Base-by-base conservation (phyloP, 352 stramenopile genomes). In the Peronospora destructor region DNA sequence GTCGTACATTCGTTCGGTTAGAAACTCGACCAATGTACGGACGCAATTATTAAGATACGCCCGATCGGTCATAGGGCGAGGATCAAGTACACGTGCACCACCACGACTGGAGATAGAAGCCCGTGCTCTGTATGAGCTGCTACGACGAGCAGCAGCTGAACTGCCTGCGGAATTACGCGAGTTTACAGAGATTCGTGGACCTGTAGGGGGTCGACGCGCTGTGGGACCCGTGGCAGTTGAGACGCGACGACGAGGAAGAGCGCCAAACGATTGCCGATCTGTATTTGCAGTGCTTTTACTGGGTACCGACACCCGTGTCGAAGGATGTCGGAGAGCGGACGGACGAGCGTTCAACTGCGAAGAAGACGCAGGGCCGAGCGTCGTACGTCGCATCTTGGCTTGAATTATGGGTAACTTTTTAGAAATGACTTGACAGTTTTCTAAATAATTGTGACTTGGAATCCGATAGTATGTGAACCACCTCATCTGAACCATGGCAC, bases 21-120 rank as follows among this genome's bases (percentile, higher is more conserved):
- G 81, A 59, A 96, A 99, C 49, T 92, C 79, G 28, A 98, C 79
- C 38, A 99, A 84, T 37, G 74, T 80, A 14, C 88, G 81, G 49
- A 98, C 96, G 62, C 77, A 96, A 16, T 70, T 72, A 50, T 85
- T 84, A 42, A 98, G 84, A 72, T 94, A 98, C 19, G 61, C 73
- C 51, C 96, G 96, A 60, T 99, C 95, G 11, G 48, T 64, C 9
- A 96, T 53, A 16, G 87, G 89, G 2, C 91, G 76, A 21, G 88
- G 87, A 53, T 97, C 91, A 4, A 65, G n/a, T 17, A 80, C 49
- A 16, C 69, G 73, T 40, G 58, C 47, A 23, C 73, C 61, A 4
- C 67, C 52, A 25, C 59, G 49, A 3, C 60, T 50, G 1, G 74
- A 72, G 45, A 85, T 66, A 14, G 74, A 85, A n/a, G 65, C 57